Conservation (phyloP, 768 basidiomycete species). For the Cyclocybe aegerita region DNA sequence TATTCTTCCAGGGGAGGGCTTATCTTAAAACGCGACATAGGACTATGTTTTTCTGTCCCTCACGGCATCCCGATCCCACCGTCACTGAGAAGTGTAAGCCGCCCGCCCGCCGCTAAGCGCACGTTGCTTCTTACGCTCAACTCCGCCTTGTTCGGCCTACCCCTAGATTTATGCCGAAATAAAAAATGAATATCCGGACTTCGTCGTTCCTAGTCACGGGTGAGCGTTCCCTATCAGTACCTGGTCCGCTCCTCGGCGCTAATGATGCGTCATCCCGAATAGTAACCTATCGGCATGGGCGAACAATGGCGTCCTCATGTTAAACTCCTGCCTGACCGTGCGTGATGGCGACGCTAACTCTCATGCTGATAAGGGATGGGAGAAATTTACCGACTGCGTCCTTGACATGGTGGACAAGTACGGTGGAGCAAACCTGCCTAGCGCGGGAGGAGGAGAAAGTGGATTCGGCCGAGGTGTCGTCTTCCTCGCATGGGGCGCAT, state of each 20-base stretch:
- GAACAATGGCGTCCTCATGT: constrained; percentile 81
- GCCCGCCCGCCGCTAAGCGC: neutral
- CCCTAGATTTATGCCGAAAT: constrained; percentile 86
- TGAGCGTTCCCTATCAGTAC: constrained; percentile 26
- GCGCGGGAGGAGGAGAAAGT: constrained; percentile 21
- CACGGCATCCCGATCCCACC: constrained; percentile 74
- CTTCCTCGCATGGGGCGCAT: constrained; percentile 90
- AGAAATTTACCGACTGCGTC: constrained; percentile 81
- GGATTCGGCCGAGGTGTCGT: constrained; percentile 68
- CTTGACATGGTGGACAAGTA: constrained; percentile 76
- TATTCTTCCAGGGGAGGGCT: neutral
- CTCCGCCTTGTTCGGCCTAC: constrained; percentile 11
- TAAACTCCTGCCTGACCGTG: constrained; percentile 93
- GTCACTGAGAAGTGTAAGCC: constrained; percentile 75
- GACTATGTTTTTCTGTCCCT: constrained; percentile 89
- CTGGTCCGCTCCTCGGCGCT: constrained; percentile 1
- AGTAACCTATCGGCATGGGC: constrained; percentile 86
- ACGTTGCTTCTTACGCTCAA: constrained; percentile 2
- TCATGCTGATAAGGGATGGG: constrained; percentile 88
- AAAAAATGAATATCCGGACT: constrained; percentile 77
- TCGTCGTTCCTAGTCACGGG: constrained; percentile 82
- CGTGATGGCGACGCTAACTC: constrained; percentile 73
- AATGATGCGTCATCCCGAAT: constrained; percentile 5
- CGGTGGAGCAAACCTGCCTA: constrained; percentile 66
- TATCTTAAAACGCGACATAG: constrained; percentile 33